These are phyloP conservation scores for Fraxinus angustifolia DNA, from an alignment of 305 asterid species.

Conservation along the genomic window DNA sequence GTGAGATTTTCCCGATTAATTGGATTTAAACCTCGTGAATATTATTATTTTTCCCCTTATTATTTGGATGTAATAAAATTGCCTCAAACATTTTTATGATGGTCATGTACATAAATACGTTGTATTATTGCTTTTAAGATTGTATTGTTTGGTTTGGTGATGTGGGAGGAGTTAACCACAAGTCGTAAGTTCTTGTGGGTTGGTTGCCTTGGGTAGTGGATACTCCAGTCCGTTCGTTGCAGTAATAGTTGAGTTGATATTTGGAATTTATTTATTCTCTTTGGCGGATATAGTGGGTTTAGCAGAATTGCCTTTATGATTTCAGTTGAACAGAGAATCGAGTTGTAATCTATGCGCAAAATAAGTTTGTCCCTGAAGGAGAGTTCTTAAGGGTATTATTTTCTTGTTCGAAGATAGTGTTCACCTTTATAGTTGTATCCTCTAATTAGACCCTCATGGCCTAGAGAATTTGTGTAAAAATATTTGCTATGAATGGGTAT, in stretches of 20 bases:
- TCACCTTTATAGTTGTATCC: neutral
- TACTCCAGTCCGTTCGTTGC: neutral
- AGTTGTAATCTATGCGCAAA: neutral
- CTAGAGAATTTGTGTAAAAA: neutral
- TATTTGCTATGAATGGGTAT: neutral
- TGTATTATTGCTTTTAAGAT: neutral
- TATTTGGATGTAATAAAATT: neutral
- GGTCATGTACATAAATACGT: neutral
- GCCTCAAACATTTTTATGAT: neutral
- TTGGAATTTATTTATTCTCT: neutral
- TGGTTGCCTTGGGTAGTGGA: neutral
- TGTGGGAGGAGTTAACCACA: neutral
- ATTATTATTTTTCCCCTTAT: neutral
- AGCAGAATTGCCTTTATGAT: neutral
- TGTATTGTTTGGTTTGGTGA: neutral
- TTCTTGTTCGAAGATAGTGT: neutral
- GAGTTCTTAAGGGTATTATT: neutral
- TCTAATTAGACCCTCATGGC: neutral
- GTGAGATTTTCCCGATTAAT: neutral
- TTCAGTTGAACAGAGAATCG: neutral
- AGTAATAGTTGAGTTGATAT: neutral
- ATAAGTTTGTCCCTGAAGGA: neutral
- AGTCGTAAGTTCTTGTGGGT: neutral
- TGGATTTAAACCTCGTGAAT: neutral
- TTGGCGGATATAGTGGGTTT: neutral